phyloP scores from a whole-genome alignment of 129 eudicot species.

The Arctium minus region DNA sequence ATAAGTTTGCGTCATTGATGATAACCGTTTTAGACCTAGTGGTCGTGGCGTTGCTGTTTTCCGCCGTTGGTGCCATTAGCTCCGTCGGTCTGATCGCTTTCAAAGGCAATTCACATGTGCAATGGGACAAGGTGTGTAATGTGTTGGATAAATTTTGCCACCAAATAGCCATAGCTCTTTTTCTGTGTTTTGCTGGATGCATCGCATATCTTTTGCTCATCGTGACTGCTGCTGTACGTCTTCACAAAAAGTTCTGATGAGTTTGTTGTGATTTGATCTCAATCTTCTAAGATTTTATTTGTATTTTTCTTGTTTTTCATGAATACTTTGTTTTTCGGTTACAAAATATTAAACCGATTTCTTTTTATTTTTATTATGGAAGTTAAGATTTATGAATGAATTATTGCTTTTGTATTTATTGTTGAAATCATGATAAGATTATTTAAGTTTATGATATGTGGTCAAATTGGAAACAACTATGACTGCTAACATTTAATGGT shows the following conservation, averaged over 20 bases:
- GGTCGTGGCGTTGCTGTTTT: slow-evolving; percentile 57
- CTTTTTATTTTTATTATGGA: not conserved
- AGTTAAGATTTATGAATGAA: not conserved
- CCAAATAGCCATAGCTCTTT: slow-evolving; percentile 35
- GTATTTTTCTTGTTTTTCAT: not conserved
- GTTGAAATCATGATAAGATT: not conserved
- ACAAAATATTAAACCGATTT: not conserved
- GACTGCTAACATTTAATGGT: not conserved
- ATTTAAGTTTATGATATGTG: not conserved
- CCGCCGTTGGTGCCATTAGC: slow-evolving; percentile 51
- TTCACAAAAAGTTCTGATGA: slow-evolving; percentile 37
- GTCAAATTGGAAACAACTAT: not conserved
- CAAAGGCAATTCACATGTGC: slow-evolving; percentile 63
- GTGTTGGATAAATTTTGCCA: slow-evolving; percentile 48
- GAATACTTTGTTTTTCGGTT: not conserved
- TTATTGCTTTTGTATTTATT: not conserved
- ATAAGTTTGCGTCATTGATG: slow-evolving; percentile 12
- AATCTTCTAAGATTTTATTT: not conserved
- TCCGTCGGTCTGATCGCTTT: slow-evolving; percentile 55
- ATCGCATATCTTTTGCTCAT: slow-evolving; percentile 40
- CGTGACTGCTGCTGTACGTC: slow-evolving; percentile 34
- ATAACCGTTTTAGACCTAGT: slow-evolving; percentile 40
- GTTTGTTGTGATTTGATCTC: not conserved
- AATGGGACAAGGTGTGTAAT: slow-evolving; percentile 74
- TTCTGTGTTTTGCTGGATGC: slow-evolving; percentile 35